Base-by-base conservation (phyloP, 768 basidiomycete species). In the Steccherinum ochraceum region DNA sequence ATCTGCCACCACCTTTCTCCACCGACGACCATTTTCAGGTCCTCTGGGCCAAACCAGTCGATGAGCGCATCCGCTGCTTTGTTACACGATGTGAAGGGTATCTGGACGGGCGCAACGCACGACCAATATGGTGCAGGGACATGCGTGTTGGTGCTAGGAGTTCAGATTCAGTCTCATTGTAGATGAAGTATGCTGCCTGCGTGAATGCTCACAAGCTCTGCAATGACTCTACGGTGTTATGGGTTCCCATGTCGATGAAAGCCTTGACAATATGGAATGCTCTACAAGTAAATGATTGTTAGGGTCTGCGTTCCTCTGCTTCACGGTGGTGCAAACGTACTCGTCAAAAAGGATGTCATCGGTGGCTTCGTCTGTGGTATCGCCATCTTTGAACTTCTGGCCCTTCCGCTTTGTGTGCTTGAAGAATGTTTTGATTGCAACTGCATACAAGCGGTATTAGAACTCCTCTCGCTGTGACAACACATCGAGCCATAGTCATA, bases 1-100 rank as follows among this genome's bases (percentile, higher is more conserved):
- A 89, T 81, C 66, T 89, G 87, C 89, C 88, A 90, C 89, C 88
- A 92, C 50, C 81, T 73, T 51, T 80, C 79, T 2, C 88, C 89
- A 23, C 89, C 89, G 10, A 86, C 83, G 12, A 87, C 77, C 24
- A 72, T 65, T 60, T 78, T 76, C 24, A 89, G 75, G 54, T 83
- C 79, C 25, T 86, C 80, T 0, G 84, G 81, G 1, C 86, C 85
- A 49, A 89, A 81, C 70, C 82, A 86, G 47, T 80, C 67, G 40
- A 86, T 79, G 19, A 91, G 69, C n/a, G 73, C 55, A 49, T 84
- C 80, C n/a, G 86, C 85, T 2, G 85, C 79, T 12, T 64, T 61
- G 53, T 81, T 79, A 62, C 86, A 84, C 2, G 73, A 68, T 0
- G 69, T 56, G 5, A 84, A 64, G 0, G 86, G 84, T 18, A 88